Conservation (phyloP, 371 early-diverging fungal genomes). For the Amoeboaphelidium protococcarum region DNA sequence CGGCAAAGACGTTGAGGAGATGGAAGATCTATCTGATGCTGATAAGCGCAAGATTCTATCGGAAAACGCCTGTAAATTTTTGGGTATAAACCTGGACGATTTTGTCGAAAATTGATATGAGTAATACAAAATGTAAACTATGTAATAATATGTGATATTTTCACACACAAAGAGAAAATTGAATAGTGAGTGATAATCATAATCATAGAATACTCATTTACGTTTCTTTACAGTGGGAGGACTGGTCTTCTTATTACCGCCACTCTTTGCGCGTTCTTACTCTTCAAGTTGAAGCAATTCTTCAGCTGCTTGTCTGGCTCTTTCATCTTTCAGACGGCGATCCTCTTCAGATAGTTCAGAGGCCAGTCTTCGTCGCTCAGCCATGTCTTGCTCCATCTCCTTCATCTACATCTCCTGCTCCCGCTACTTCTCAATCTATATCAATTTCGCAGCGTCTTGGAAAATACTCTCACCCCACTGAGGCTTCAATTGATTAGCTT, state of each 20-base stretch:
- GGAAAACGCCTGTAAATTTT: conserved; percentile 21
- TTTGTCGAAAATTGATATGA: no score
- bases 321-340: background rate
- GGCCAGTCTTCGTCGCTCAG: background rate
- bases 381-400: background rate
- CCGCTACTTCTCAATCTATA: background rate
- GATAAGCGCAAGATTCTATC: conserved; percentile 24
- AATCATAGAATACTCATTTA: no score
- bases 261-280: no score
- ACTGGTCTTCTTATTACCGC: no score
- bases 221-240: no score
- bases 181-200: no score
- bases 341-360: background rate
- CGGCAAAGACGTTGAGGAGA: conserved; percentile 26
- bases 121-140: no score
- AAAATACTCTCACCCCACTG: background rate
- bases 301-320: background rate
- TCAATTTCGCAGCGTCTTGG: background rate
- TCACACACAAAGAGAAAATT: no score
- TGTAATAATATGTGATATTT: no score
- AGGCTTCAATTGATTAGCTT: background rate
- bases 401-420: background rate
- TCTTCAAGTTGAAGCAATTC: background rate
- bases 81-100: conserved; percentile 15
- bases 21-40: conserved; percentile 20